phyloP scores from a whole-genome alignment of 1,284 basidiomycete genomes.

The Rhodotorula mucilaginosa region DNA sequence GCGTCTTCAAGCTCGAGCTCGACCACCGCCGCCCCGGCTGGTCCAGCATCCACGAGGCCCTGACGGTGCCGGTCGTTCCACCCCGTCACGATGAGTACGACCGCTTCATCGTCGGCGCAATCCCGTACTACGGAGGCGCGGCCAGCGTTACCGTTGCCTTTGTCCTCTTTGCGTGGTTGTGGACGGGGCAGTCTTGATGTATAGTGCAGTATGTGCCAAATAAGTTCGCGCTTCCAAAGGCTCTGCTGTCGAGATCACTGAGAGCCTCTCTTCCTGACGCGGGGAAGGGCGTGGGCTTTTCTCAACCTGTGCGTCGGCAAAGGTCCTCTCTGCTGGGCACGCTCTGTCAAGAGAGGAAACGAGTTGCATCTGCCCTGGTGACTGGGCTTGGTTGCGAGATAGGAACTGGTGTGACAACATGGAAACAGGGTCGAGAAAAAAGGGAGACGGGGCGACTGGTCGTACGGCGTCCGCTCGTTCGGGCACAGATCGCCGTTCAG shows the following conservation, averaged over 20 bases:
- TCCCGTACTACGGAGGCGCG: constrained; percentile 90
- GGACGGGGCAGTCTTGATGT: constrained; percentile 51
- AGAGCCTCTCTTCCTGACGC: too few species aligned
- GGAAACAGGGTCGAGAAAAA: neutral
- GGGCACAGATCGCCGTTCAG: neutral
- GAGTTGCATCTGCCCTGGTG: neutral
- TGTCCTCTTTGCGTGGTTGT: constrained; percentile 75
- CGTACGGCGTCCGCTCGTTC: neutral
- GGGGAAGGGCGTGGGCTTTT: too few species aligned
- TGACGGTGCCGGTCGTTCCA: constrained; percentile 77
- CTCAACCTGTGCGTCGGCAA: too few species aligned
- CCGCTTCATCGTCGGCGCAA: constrained; percentile 86
- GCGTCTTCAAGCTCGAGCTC: constrained; percentile 93
- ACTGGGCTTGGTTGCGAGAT: neutral
- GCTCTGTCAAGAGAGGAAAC: too few species aligned
- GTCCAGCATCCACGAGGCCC: constrained; percentile 70
- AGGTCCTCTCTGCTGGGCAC: too few species aligned
- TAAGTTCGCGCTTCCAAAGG: neutral
- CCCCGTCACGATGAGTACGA: constrained; percentile 93
- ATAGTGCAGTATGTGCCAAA: neutral
- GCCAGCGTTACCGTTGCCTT: constrained; percentile 81
- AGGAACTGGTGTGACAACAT: neutral
- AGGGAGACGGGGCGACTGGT: neutral
- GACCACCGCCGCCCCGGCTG: constrained; percentile 84
- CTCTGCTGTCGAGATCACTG: too few species aligned